Conservation (phyloP, 768 basidiomycete genomes). For the Russula compacta region DNA sequence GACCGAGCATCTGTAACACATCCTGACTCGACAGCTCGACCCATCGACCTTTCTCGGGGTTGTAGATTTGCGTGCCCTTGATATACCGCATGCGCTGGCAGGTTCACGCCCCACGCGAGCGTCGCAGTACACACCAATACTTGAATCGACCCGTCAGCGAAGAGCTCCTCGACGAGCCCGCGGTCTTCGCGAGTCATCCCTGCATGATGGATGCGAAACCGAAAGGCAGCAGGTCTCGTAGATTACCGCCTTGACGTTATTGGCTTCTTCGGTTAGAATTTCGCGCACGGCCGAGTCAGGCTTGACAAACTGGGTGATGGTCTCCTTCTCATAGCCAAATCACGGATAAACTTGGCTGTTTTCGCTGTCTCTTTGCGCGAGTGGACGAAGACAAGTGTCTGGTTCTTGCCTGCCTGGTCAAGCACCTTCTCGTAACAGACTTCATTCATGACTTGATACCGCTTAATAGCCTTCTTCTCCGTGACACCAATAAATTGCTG, state of each 20-base stretch:
- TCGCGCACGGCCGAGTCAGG: conserved; percentile 88
- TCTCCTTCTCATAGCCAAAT: conserved; percentile 93
- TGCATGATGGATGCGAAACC: conserved; percentile 98
- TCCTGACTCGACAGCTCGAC: conserved; percentile 92
- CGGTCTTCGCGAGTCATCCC: conserved; percentile 93
- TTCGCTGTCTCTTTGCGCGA: conserved; percentile 98
- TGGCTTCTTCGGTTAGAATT: conserved; percentile 77
- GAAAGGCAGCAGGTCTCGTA: conserved; percentile 88
- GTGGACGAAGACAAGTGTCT: conserved; percentile 94
- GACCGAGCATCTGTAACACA: conserved; percentile 96
- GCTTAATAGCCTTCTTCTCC: conserved; percentile 98
- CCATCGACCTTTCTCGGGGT: conserved; percentile 98
- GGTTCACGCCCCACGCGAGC: conserved; percentile 98
- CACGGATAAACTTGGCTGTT: conserved; percentile 89
- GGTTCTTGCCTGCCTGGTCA: conserved; percentile 84
- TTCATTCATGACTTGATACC: conserved; percentile 97
- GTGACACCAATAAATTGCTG: conserved; percentile 97
- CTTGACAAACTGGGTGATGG: conserved; percentile 91
- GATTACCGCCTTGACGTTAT: conserved; percentile 66
- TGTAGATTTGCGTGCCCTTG: conserved; percentile 99
- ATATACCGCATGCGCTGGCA: conserved; percentile 98
- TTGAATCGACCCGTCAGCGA: conserved; percentile 85
- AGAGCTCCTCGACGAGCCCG: conserved; percentile 87
- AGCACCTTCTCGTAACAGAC: conserved; percentile 99
- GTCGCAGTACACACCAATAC: conserved; percentile 97